phyloP scores from a whole-genome alignment of 129 eudicot genomes.

The Pittosporum tobira region DNA sequence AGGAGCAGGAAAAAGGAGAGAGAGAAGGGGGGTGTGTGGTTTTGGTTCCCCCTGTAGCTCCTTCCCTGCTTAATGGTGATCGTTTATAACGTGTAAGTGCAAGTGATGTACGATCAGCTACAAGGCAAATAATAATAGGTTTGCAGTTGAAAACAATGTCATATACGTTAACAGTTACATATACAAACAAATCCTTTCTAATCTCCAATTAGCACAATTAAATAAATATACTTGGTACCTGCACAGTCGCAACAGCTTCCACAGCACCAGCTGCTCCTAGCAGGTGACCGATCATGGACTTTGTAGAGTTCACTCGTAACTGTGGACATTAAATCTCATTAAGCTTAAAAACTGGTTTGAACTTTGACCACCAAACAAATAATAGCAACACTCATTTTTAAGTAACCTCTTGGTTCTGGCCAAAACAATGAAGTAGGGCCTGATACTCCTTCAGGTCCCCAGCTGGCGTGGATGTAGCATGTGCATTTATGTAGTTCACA shows the following conservation, averaged over 20 bases:
- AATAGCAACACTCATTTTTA: neutral
- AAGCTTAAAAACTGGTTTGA: neutral
- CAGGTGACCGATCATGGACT: conserved; percentile 46
- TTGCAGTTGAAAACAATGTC: neutral
- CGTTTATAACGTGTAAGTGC: neutral
- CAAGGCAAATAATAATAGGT: neutral
- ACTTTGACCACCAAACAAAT: neutral
- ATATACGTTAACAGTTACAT: neutral
- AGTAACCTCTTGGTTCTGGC: conserved; percentile 15
- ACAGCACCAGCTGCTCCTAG: conserved; percentile 53
- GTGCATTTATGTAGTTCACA: conserved; percentile 91
- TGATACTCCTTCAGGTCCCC: conserved; percentile 47
- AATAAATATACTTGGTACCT: conserved; percentile 16
- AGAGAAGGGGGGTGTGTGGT: no score
- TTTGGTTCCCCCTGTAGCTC: no score
- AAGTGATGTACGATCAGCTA: neutral
- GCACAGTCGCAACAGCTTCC: conserved; percentile 48
- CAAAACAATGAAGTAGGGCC: conserved; percentile 43
- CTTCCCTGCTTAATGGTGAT: no score
- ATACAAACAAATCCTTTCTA: neutral
- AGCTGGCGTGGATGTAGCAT: conserved; percentile 27
- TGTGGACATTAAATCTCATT: neutral
- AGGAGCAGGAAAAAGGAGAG: no score
- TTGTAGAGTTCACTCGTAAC: conserved; percentile 44
- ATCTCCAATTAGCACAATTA: neutral